Percentiles rank a stretch among this genome's conserved stretches.
Evolutionary conservation across 2,329 filamentous ascomycete species (phyloP).

Genomic region (Arthrobotrys entomopaga): DNA sequence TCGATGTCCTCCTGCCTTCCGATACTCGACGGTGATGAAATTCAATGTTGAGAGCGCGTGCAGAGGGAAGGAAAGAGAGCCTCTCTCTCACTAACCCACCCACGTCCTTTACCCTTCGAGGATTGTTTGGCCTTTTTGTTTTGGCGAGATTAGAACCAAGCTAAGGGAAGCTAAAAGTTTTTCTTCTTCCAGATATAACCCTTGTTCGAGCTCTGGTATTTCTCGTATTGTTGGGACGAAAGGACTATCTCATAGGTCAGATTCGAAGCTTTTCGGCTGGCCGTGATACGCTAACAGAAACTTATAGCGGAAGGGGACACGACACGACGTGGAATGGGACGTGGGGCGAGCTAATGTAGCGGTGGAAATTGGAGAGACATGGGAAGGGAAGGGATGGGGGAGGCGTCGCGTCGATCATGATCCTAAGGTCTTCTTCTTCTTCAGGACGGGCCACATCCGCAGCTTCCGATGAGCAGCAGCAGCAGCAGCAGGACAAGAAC

Average conservation of each 20-base stretch:
- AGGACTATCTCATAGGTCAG: not conserved
- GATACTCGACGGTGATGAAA: constrained; percentile 43
- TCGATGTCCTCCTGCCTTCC: constrained; percentile 28
- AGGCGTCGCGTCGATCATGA: constrained; percentile 37
- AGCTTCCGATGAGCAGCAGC: not conserved
- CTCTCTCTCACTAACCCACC: too few relatives aligned
- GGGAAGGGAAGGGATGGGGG: constrained; percentile 14
- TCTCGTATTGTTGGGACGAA: constrained; percentile 34
- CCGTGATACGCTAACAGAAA: constrained; percentile 11
- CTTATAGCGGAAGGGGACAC: not conserved
- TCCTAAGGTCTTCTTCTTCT: constrained; percentile 11
- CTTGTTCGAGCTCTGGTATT: constrained; percentile 3
- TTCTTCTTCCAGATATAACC: too few relatives aligned
- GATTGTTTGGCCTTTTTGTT: constrained; percentile 16
- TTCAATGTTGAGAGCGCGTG: constrained; percentile 36
- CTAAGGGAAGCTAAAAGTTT: constrained; percentile 1
- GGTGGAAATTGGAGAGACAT: constrained; percentile 45
- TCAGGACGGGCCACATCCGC: not conserved
- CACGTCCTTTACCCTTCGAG: not conserved
- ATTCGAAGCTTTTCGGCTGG: not conserved
- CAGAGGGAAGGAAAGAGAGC: constrained; percentile 1
- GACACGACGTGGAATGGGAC: not conserved
- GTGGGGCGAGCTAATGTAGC: constrained; percentile 5
- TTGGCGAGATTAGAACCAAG: constrained; percentile 39
- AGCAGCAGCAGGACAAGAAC: too few relatives aligned